Percentiles rank a stretch among this genome's conserved stretches.
Conservation (phyloP, 2,329 filamentous ascomycete species). For the Pestalotiopsis sp. region DNA sequence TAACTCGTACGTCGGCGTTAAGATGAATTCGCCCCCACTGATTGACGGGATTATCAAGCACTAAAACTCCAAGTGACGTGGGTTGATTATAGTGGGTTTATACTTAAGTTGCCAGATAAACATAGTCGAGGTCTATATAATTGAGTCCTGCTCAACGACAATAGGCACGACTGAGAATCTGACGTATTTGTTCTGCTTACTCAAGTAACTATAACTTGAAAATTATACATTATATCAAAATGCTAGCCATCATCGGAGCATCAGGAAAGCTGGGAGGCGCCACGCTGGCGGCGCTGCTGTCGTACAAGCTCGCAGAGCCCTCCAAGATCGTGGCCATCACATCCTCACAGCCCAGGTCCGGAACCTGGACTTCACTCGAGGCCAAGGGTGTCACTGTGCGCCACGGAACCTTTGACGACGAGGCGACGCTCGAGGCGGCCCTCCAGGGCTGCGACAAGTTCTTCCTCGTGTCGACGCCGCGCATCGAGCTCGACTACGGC, state of each 20-base stretch:
- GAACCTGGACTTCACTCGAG: slow-evolving; percentile 38
- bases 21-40: neutral
- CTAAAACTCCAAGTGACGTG: neutral
- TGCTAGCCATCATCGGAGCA: slow-evolving; percentile 51
- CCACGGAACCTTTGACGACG: slow-evolving; percentile 52
- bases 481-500: slow-evolving; percentile 27
- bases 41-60: neutral
- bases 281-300: slow-evolving; percentile 50
- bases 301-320: slow-evolving; percentile 32
- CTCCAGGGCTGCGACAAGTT: slow-evolving; percentile 53
- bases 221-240: slow-evolving; percentile 12
- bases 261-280: slow-evolving; percentile 55
- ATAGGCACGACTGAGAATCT: neutral
- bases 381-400: slow-evolving; percentile 49
- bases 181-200: neutral
- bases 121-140: neutral
- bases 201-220: neutral
- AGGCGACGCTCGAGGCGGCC: slow-evolving; percentile 44
- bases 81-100: neutral
- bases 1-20: neutral
- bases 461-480: slow-evolving; percentile 52
- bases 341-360: slow-evolving; percentile 46
- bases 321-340: slow-evolving; percentile 31
- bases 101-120: neutral
- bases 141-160: neutral